phyloP scores from a whole-genome alignment of 129 eudicot genomes.

The Flaveria sonorensis region DNA sequence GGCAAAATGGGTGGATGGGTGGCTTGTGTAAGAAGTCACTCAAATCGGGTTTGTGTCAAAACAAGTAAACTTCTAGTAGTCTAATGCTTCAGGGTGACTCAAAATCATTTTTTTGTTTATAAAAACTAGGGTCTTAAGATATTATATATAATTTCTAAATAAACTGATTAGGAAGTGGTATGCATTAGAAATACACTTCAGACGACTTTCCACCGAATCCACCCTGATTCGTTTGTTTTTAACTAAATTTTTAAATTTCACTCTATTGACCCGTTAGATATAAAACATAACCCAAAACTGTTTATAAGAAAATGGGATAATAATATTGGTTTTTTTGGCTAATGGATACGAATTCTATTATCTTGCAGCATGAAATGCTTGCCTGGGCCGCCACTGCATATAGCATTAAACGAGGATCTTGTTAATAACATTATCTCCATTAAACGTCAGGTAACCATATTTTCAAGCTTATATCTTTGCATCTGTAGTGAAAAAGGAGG shows the following conservation, averaged over 20 bases:
- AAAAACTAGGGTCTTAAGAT: not conserved
- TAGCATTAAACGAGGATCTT: slow-evolving; percentile 64
- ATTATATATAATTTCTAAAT: not conserved
- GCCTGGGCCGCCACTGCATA: slow-evolving; percentile 83
- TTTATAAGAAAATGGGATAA: not conserved
- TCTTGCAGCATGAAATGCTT: slow-evolving; percentile 68
- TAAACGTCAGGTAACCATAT: slow-evolving; percentile 48
- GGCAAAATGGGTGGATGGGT: not conserved
- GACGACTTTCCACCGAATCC: not conserved
- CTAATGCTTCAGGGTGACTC: not conserved
- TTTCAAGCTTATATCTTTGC: slow-evolving; percentile 5
- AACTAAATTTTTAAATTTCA: not conserved
- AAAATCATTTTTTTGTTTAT: not conserved
- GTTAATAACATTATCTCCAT: slow-evolving; percentile 51
- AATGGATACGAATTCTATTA: not conserved
- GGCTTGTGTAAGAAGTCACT: not conserved
- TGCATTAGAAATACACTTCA: not conserved
- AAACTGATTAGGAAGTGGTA: not conserved
- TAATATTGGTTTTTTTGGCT: not conserved
- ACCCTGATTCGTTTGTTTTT: not conserved
- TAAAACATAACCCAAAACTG: not conserved
- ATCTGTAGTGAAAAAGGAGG: not conserved
- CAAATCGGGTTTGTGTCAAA: slow-evolving; percentile 16
- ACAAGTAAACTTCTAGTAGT: not conserved
- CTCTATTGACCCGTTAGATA: not conserved